Conservation (phyloP, 1,284 basidiomycete genomes). For the Testicularia cyperi region DNA sequence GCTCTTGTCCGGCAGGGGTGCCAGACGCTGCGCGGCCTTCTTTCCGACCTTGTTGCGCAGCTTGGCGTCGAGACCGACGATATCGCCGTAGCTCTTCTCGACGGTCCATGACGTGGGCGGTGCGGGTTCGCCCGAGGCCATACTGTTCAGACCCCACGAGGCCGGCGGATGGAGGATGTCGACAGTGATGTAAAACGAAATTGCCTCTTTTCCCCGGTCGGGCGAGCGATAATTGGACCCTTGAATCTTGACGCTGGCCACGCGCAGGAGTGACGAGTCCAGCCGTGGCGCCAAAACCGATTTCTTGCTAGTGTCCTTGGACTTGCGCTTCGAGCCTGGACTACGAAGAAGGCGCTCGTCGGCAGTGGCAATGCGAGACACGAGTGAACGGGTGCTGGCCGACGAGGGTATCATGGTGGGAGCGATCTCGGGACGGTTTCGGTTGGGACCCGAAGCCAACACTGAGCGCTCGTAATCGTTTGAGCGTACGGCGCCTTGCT, state of each 20-base stretch:
- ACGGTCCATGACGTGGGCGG: slow-evolving; percentile 78
- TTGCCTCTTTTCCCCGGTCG: slow-evolving; percentile 80
- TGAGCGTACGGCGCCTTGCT: slow-evolving; percentile 4
- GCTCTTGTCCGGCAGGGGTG: slow-evolving; percentile 80
- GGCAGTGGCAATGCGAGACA: slow-evolving; percentile 15
- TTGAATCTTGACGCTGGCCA: slow-evolving; percentile 48
- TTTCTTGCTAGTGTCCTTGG: slow-evolving; percentile 23
- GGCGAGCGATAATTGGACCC: slow-evolving; percentile 76
- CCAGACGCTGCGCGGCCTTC: slow-evolving; percentile 73
- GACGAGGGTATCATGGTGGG: slow-evolving; percentile 31
- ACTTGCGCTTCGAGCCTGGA: slow-evolving; percentile 9
- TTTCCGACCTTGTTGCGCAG: slow-evolving; percentile 68
- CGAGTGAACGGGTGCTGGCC: slow-evolving; percentile 31
- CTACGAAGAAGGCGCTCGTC: slow-evolving; percentile 14
- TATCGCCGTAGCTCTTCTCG: slow-evolving; percentile 90
- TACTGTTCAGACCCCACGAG: slow-evolving; percentile 61
- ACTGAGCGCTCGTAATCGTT: slow-evolving; percentile 25
- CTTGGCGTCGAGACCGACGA: slow-evolving; percentile 74
- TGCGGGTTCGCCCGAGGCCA: slow-evolving; percentile 62
- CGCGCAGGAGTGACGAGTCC: slow-evolving; percentile 45
- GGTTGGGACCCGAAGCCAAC: slow-evolving; percentile 33
- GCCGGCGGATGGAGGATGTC: slow-evolving; percentile 43
- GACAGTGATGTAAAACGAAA: slow-evolving; percentile 72
- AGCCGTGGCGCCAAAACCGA: slow-evolving; percentile 38
- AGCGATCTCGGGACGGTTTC: slow-evolving; percentile 21